Base-by-base conservation (phyloP, 2,329 filamentous ascomycete species). In the Calonectria pauciramosa region DNA sequence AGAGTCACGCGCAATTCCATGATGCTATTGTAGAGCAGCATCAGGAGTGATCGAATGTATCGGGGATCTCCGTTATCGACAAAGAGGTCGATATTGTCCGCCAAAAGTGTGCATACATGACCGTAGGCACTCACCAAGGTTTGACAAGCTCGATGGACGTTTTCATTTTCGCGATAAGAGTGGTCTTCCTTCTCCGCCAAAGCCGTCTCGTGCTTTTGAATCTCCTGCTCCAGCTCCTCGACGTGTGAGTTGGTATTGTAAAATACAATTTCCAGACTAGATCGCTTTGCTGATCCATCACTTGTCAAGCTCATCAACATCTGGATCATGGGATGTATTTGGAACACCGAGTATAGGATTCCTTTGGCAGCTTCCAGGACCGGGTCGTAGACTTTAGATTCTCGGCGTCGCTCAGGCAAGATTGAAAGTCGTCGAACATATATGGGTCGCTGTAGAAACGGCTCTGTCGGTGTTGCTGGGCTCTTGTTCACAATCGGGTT, bases 161-260 rank as follows among this genome's bases (percentile, higher is more conserved):
- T 93, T 75, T 93, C 91, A 80, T 92, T 93, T 70, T 92, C 91
- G 26, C 89, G 86, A 18, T 86, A 85, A 3, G 86, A 84, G 49
- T 86, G 85, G 52, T 88, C 87, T 13, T 90, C 90, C 30, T 87
- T 86, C 20, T 89, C 89, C 30, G 75, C 69, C 0, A 87, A 85
- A 7, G 87, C 85, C 23, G 85, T 84, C 67, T 93, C 91, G 73
- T 93, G 91, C 75, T 89, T 90, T 80, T 93, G 90, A 26, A 94
- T 91, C 78, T 93, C 91, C 75, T 90, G 89, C 79, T 93, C 92
- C 10, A 93, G 85, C 79, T 93, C 90, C 81, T 93, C 90, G 4
- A 94, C 91, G 74, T 93, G 92, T 1, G 89, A 91, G 74, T 91
- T 92, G 14, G 92, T 93, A 81, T 93, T 93, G 83, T 93, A 93